Percentiles rank a stretch among this genome's conserved stretches.
Evolutionary conservation across 768 basidiomycete species (phyloP).

Genomic region (Kwoniella sp.): DNA sequence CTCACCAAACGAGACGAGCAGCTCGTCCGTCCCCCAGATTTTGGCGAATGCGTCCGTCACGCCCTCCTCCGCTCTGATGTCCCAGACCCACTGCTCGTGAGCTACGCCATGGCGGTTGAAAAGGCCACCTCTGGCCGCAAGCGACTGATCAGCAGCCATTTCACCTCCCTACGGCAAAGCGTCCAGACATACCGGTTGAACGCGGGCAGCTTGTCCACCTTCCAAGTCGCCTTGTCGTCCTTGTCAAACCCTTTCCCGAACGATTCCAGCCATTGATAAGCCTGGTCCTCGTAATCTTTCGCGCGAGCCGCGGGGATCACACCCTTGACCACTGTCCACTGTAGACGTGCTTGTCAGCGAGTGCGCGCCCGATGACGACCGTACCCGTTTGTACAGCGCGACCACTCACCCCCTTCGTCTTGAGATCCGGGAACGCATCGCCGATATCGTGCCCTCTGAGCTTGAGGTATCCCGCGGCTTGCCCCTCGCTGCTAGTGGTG

Average conservation of each 20-base stretch:
- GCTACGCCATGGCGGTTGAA: constrained; percentile 32
- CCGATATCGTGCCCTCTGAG: constrained; percentile 7
- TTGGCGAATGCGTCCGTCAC: constrained; percentile 44
- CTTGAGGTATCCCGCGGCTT: constrained; percentile 4
- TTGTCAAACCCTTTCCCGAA: constrained; percentile 48
- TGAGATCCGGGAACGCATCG: constrained; percentile 22
- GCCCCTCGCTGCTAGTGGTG: not conserved
- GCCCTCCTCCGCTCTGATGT: constrained; percentile 40
- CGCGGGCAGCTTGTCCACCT: constrained; percentile 39
- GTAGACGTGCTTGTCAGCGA: no score
- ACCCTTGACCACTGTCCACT: constrained; percentile 36
- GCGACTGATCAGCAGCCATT: not conserved
- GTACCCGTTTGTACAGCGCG: no score
- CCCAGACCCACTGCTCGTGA: constrained; percentile 47
- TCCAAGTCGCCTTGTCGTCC: constrained; percentile 47
- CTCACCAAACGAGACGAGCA: constrained; percentile 41
- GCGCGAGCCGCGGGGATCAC: constrained; percentile 37
- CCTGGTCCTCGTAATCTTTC: constrained; percentile 30
- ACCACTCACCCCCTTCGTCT: constrained; percentile 32
- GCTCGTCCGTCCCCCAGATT: constrained; percentile 47
- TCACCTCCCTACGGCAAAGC: not conserved
- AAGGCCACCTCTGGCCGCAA: constrained; percentile 26
- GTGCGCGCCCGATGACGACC: no score
- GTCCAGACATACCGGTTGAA: constrained; percentile 28
- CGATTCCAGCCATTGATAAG: constrained; percentile 46